These are phyloP conservation scores for Fonsecaea nubica DNA, from an alignment of 2,329 filamentous ascomycete species.

Conservation along the genomic window DNA sequence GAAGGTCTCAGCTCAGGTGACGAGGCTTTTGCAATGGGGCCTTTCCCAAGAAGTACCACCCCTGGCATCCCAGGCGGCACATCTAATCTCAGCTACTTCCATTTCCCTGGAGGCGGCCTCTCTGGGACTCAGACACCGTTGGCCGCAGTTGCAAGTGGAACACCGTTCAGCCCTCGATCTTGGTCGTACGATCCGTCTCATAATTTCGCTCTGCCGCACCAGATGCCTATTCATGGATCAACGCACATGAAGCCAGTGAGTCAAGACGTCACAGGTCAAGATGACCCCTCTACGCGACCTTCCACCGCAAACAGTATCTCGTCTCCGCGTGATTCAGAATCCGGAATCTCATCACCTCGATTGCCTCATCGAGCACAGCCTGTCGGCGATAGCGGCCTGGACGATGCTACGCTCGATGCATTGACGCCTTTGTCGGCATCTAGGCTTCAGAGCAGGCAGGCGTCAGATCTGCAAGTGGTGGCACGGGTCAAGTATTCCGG, in stretches of 20 bases:
- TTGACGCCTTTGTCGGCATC: constrained; percentile 51
- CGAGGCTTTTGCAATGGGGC: constrained; percentile 47
- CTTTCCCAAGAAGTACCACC: constrained; percentile 54
- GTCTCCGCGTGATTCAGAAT: constrained; percentile 35
- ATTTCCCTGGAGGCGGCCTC: constrained; percentile 55
- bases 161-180: constrained; percentile 46
- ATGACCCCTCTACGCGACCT: constrained; percentile 50
- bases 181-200: constrained; percentile 29
- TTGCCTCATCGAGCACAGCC: constrained; percentile 22
- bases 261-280: constrained; percentile 43
- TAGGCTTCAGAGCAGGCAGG: constrained; percentile 72
- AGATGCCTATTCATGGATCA: neutral
- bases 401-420: constrained; percentile 30
- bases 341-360: constrained; percentile 33
- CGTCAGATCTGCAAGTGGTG: constrained; percentile 90
- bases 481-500: constrained; percentile 89
- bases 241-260: neutral
- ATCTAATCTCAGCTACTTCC: constrained; percentile 57
- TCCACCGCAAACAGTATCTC: constrained; percentile 48
- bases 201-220: neutral
- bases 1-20: constrained; percentile 40
- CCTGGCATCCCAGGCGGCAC: constrained; percentile 58
- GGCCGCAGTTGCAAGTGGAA: constrained; percentile 54
- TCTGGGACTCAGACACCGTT: constrained; percentile 58
- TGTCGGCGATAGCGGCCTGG: constrained; percentile 15